Percentiles rank a stretch among this genome's conserved stretches.
Conservation (phyloP, 148 eudicot species). For the Spergularia marina region DNA sequence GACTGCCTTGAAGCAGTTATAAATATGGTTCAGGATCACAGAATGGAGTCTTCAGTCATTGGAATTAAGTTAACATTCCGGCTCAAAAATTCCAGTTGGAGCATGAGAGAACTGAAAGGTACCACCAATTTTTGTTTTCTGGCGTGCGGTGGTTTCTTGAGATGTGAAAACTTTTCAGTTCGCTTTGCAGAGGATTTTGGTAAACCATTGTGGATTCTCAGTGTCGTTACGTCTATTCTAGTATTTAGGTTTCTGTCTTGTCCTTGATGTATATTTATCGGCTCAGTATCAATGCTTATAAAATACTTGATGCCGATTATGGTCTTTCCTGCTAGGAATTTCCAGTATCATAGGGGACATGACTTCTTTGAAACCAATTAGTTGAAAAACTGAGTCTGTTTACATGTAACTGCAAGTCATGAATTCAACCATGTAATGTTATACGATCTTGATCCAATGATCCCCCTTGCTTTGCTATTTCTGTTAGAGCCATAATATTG, state of each 20-base stretch:
- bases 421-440: background rate
- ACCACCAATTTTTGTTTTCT: background rate
- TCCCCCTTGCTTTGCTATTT: too few species aligned
- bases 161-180: background rate
- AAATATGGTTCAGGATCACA: background rate
- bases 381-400: background rate
- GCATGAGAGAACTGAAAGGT: background rate
- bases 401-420: background rate
- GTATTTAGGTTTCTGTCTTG: background rate
- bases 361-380: background rate
- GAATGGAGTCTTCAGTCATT: background rate
- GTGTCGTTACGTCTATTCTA: background rate
- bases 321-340: background rate
- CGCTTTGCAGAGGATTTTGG: background rate
- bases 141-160: background rate
- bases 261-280: background rate
- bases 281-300: background rate
- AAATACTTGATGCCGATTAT: background rate
- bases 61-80: background rate
- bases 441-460: background rate
- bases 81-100: background rate
- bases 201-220: background rate
- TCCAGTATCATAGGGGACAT: background rate
- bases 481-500: too few species aligned
- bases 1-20: slow-evolving; percentile 26